Conservation (phyloP, 1,284 basidiomycete genomes). For the Cryptococcus depauperatus region DNA sequence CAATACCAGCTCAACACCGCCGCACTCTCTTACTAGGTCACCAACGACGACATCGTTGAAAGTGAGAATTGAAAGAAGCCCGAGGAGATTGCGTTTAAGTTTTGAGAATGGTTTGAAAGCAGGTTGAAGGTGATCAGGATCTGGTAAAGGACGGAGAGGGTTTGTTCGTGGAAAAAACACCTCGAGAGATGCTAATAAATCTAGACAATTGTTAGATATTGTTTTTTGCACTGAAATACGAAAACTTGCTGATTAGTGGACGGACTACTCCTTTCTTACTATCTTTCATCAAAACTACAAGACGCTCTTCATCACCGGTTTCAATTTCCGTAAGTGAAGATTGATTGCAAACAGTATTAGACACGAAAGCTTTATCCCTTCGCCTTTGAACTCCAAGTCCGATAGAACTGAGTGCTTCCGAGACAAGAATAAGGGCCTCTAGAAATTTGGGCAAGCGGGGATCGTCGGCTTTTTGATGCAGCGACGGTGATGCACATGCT, state of each 20-base stretch:
- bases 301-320: conserved; percentile 19
- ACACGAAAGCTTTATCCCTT: conserved; percentile 5
- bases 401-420: conserved; percentile 65
- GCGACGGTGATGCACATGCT: conserved; percentile 20
- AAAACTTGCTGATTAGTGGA: conserved; percentile 53
- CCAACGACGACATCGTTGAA: conserved; percentile 59
- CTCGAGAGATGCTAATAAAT: conserved; percentile 61
- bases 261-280: conserved; percentile 50
- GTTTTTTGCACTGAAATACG: not conserved
- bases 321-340: too few species aligned
- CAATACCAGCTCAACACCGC: conserved; percentile 71
- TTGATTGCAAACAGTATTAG: too few species aligned
- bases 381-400: conserved; percentile 50
- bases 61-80: conserved; percentile 65
- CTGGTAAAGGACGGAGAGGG: conserved; percentile 25
- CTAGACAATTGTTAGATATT: conserved; percentile 12
- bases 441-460: conserved; percentile 53
- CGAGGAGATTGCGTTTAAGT: conserved; percentile 56
- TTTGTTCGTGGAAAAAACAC: conserved; percentile 66
- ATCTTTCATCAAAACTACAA: conserved; percentile 25
- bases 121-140: conserved; percentile 43
- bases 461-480: conserved; percentile 31
- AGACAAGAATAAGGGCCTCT: conserved; percentile 66
- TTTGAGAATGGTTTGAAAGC: conserved; percentile 60
- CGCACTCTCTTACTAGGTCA: conserved; percentile 59